phyloP scores from a whole-genome alignment of 1,139 yeast species.

The Candida sp. region DNA sequence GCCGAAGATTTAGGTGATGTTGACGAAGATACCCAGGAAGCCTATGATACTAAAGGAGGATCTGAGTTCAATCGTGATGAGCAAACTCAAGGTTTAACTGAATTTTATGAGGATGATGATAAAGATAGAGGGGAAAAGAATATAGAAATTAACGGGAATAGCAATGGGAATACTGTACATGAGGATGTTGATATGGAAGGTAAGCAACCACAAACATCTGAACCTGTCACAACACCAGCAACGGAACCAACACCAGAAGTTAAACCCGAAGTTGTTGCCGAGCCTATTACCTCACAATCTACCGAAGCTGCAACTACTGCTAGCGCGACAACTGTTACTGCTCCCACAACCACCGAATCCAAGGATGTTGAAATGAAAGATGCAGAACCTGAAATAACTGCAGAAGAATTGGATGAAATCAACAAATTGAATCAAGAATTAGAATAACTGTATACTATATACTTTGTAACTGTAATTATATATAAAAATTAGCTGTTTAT shows the following conservation, averaged over 20 bases:
- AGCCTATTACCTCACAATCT: not conserved
- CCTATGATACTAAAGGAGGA: conserved; percentile 90
- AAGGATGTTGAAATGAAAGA: conserved; percentile 3
- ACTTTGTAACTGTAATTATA: not conserved
- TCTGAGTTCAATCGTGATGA: conserved; percentile 82
- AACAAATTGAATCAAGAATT: conserved; percentile 25
- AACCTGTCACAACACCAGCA: not conserved
- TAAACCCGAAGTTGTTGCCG: not conserved
- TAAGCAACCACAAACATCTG: not conserved
- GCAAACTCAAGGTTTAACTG: conserved; percentile 61
- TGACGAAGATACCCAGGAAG: conserved; percentile 69
- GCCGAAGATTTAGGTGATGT: conserved; percentile 81
- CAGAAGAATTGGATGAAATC: conserved; percentile 38
- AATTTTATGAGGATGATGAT: conserved; percentile 63
- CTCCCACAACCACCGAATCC: not conserved
- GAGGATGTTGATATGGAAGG: not conserved
- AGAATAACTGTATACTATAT: not conserved
- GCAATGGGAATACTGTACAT: not conserved
- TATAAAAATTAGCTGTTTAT: not conserved
- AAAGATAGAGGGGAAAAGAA: conserved; percentile 43
- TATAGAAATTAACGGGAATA: conserved; percentile 11
- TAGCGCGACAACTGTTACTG: not conserved
- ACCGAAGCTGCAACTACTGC: not conserved
- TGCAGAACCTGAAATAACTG: conserved; percentile 20
- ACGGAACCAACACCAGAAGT: not conserved